phyloP scores from a whole-genome alignment of 2,329 filamentous ascomycete species.

The Chaetothyriales sp. region DNA sequence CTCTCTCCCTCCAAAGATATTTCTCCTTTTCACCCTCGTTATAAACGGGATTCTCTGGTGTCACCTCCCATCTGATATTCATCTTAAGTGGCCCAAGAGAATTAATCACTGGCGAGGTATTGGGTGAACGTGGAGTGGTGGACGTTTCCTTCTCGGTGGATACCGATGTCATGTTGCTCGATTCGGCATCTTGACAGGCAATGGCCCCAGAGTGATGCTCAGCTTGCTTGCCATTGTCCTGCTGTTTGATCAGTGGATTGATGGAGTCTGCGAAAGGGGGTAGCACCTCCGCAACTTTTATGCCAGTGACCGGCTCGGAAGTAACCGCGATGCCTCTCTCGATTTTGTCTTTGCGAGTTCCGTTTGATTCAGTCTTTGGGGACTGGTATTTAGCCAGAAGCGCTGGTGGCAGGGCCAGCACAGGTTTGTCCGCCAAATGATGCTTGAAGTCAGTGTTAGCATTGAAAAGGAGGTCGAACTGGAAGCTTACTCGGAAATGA shows the following conservation, averaged over 20 bases:
- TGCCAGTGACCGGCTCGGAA: too few species aligned
- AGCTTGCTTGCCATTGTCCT: neutral
- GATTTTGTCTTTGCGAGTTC: neutral
- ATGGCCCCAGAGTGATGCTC: neutral
- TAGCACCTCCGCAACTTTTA: neutral
- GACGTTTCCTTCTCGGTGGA: slow-evolving; percentile 1
- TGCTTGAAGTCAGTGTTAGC: neutral
- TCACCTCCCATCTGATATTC: slow-evolving; percentile 6
- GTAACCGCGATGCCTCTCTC: neutral
- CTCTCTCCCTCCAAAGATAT: neutral
- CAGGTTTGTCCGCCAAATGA: neutral
- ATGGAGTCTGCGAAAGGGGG: neutral
- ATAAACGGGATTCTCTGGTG: slow-evolving; percentile 11
- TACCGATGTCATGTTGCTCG: neutral
- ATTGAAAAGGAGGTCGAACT: neutral
- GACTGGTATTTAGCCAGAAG: neutral
- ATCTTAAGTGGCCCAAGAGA: neutral
- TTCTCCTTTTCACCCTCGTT: slow-evolving; percentile 5
- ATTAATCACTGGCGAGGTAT: neutral
- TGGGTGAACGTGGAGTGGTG: too few species aligned
- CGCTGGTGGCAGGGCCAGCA: neutral
- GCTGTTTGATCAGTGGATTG: neutral
- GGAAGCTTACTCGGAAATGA: neutral
- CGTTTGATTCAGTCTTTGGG: neutral
- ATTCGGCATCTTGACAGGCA: neutral